These are phyloP conservation scores for Tilletia walkeri DNA, from an alignment of 1,284 basidiomycete genomes.

Conservation along the genomic window DNA sequence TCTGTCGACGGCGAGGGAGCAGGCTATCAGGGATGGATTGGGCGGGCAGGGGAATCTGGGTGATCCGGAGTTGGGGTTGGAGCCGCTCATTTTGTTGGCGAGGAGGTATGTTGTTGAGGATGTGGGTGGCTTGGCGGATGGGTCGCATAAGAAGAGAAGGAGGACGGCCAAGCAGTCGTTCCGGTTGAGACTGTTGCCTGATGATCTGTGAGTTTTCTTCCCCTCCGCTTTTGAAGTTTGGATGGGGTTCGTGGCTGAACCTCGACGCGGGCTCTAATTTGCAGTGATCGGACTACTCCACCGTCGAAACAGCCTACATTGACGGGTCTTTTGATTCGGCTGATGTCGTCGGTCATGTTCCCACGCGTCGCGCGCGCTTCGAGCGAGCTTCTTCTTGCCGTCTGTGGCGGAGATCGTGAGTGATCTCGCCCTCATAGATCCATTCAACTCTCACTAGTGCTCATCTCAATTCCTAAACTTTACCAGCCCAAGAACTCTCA, in stretches of 20 bases:
- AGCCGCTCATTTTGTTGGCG: conserved; percentile 37
- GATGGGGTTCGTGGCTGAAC: neutral
- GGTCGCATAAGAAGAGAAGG: conserved; percentile 13
- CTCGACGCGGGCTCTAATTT: no score
- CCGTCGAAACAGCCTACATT: conserved; percentile 38
- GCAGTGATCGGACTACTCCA: conserved; percentile 30
- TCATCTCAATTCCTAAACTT: neutral
- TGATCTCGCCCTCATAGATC: neutral
- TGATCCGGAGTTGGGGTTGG: conserved; percentile 36
- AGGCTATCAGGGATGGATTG: neutral
- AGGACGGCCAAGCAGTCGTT: conserved; percentile 20
- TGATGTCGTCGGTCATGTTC: conserved; percentile 38
- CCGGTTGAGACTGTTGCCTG: conserved; percentile 27
- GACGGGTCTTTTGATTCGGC: conserved; percentile 34
- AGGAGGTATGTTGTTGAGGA: conserved; percentile 39
- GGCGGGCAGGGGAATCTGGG: neutral
- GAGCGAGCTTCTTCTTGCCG: conserved; percentile 39
- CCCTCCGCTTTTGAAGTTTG: neutral
- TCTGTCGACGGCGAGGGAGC: neutral
- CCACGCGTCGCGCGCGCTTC: conserved; percentile 34
- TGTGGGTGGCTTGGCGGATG: conserved; percentile 20
- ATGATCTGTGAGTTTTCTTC: conserved; percentile 26
- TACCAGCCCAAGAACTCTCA: conserved; percentile 30
- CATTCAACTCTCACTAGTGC: neutral
- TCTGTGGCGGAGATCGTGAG: conserved; percentile 31